Conservation (phyloP, 1,139 yeast species). For the Kluyveromyces sp. region DNA sequence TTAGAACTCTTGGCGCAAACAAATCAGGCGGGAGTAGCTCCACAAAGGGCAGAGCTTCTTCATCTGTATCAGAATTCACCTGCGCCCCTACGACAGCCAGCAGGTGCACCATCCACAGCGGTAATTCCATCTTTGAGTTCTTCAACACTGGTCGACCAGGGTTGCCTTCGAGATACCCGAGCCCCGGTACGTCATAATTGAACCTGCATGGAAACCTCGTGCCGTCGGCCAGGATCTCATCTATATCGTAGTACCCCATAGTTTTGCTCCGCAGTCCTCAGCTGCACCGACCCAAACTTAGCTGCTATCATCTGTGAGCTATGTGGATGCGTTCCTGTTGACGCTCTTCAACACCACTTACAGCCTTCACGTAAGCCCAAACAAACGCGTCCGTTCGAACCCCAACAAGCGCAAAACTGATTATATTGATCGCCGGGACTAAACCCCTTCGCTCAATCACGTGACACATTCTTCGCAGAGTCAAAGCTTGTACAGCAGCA, state of each 20-base stretch:
- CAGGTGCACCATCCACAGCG: constrained; percentile 83
- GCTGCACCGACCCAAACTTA: no score
- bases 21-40: constrained; percentile 65
- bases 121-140: constrained; percentile 69
- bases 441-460: no score
- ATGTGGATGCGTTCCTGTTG: no score
- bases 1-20: constrained; percentile 55
- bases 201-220: constrained; percentile 74
- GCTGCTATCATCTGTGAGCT: no score
- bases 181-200: constrained; percentile 71
- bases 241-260: constrained; percentile 69
- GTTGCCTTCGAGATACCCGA: constrained; percentile 82
- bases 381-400: background rate
- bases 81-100: constrained; percentile 49
- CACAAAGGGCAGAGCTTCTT: constrained; percentile 50
- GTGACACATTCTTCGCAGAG: no score
- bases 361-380: no score
- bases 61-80: constrained; percentile 28
- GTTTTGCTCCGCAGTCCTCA: no score
- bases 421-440: no score
- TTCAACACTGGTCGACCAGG: constrained; percentile 52
- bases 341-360: no score
- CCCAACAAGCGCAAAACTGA: no score
- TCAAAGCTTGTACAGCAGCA: no score
- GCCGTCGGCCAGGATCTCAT: constrained; percentile 75